Base-by-base conservation (phyloP, 108 stramenopile genomes). In the Cyclotella baltica region DNA sequence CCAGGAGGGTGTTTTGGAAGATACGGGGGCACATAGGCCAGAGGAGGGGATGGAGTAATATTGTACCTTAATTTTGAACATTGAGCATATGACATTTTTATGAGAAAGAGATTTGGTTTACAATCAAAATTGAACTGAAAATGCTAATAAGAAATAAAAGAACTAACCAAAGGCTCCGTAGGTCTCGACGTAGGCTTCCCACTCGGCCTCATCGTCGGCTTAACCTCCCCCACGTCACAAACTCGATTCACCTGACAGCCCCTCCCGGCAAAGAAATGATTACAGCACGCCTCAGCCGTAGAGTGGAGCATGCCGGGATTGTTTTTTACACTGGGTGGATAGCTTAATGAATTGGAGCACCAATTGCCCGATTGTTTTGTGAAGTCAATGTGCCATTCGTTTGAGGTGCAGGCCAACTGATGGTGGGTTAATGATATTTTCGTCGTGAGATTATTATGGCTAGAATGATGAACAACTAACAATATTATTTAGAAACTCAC, bases 301-400 rank as follows among this genome's bases (percentile, higher is more conserved):
- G 22, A 11, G 1, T 25, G 55, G 25, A 55, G 1, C 55, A 55
- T 55, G 1, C n/a, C 25, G 0, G 55, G 55, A 25, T 55, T 23
- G 4, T 22, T 11, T 23, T 25, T 55, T 23, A n/a, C 20, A 23
- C n/a, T 25, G n/a, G 20, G 23, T n/a, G 55, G 55, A 25, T 23
- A 55, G 1, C 23, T 23, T 25, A 22, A 23, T 10, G 55, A 55
- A 23, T 55, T 55, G 55, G 23, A 25, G 55, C 55, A 55, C 3
- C 55, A n/a, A 23, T 55, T n/a, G 1, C 55, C 55, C 25, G n/a
- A 25, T 23, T 25, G 1, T 23, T 23, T 55, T 2, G n/a, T 55
- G 55, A 23, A 55, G 55, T 55, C 55, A 27, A 55, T 22, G 22
- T 55, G 55, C 55, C 55, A 55, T 55, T 55, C 22, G 55, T 55